phyloP scores from a whole-genome alignment of 2,329 filamentous ascomycete genomes.

The Pseudogymnoascus sp. region DNA sequence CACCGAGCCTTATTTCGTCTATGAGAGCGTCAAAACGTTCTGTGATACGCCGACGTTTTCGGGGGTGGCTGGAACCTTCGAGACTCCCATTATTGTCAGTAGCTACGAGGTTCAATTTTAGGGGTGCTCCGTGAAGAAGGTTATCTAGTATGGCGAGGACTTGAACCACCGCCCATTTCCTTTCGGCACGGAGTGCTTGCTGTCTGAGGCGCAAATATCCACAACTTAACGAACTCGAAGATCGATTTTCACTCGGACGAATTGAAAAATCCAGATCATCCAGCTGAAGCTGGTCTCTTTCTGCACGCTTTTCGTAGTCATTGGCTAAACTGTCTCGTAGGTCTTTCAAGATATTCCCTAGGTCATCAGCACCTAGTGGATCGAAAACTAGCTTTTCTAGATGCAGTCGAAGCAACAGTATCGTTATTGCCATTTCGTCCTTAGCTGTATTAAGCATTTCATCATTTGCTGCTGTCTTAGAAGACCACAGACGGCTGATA shows the following conservation, averaged over 20 bases:
- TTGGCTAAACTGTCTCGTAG: slow-evolving; percentile 62
- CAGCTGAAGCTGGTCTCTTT: slow-evolving; percentile 66
- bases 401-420: slow-evolving; percentile 59
- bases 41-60: slow-evolving; percentile 25
- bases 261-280: slow-evolving; percentile 54
- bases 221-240: slow-evolving; percentile 34
- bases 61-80: slow-evolving; percentile 17
- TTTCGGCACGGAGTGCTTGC: slow-evolving; percentile 46
- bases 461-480: slow-evolving; percentile 55
- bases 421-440: slow-evolving; percentile 67
- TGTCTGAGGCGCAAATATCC: slow-evolving; percentile 45
- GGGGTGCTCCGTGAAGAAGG: background rate
- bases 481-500: slow-evolving; percentile 68
- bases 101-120: background rate
- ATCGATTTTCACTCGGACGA: slow-evolving; percentile 21
- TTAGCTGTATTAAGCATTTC: slow-evolving; percentile 49
- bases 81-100: slow-evolving; percentile 10
- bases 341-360: slow-evolving; percentile 45
- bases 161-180: slow-evolving; percentile 52
- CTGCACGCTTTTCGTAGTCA: slow-evolving; percentile 67
- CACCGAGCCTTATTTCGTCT: slow-evolving; percentile 19
- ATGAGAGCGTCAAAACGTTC: slow-evolving; percentile 21
- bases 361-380: slow-evolving; percentile 28
- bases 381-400: slow-evolving; percentile 45
- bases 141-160: slow-evolving; percentile 39